Conservation (phyloP, 495 filamentous ascomycete species). For the Neurospora cerealis region DNA sequence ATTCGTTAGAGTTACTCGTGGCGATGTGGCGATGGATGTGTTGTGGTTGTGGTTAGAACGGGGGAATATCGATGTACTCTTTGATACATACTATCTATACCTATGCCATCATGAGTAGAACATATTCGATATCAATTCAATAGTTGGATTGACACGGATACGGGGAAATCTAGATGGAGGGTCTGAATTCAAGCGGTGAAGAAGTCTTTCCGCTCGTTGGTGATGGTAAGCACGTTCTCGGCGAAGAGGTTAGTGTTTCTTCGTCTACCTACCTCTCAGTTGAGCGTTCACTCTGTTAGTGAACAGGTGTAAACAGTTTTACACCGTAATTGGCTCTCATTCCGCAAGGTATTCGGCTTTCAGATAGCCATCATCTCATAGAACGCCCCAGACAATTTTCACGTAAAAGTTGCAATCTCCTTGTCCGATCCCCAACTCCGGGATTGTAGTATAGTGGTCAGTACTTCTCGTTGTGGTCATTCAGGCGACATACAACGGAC, state of each 20-base stretch:
- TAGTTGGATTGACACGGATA: not conserved
- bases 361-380: no score
- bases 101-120: not conserved
- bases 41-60: not conserved
- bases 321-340: no score
- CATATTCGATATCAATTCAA: not conserved
- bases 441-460: no score
- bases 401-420: no score
- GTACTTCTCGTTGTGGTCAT: no score
- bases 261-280: not conserved
- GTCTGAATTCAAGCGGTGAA: not conserved
- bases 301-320: no score
- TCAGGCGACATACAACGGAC: no score
- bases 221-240: not conserved
- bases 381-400: no score
- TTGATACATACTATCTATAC: not conserved
- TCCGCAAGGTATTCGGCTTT: no score
- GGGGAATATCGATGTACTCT: not conserved
- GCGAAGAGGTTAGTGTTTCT: not conserved
- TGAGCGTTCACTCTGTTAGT: not conserved
- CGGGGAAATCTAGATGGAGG: not conserved
- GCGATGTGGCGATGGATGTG: no score
- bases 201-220: not conserved
- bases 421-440: no score
- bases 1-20: not conserved